Base-by-base conservation (phyloP, 805 yeast species). In the Hanseniaspora valbyensis region DNA sequence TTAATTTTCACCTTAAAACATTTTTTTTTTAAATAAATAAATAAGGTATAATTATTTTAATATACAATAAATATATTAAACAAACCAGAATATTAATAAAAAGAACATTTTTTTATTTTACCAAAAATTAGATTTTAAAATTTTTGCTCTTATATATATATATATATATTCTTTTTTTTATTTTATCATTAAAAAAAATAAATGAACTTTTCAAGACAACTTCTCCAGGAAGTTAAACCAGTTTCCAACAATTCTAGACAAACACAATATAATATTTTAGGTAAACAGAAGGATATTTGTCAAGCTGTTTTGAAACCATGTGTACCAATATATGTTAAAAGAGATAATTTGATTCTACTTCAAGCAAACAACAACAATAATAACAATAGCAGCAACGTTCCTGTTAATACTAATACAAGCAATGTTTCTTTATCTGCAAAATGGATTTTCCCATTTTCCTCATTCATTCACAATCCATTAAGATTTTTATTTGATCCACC, bases 281-380 rank as follows among this genome's bases (percentile, higher is more conserved):
- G 50, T 10, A 45, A 45, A 22, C 50, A 45, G 22, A 45, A 45
- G 10, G 50, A 45, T 25, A 25, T 45, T 13, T 45, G 50, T 18
- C 50, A 45, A 19, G 50, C 39, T 2, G 50, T 45, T 16, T 39
- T 45, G 16, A 45, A 45, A 19, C 45, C 51, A 26, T 40, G 51
- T 41, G 51, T 48, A 12, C 51, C 51, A 24, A 40, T 48, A 13
- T 48, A 48, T 33, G 45, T 48, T 3, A 48, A 48, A 26, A 24
- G 51, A 25, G 45, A 48, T 6, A 40, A 48, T 29, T 24, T 48
- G 25, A 48, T 48, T 40, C 29, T 41, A 9, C 24, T 48, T 6
- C 45, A 40, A 22, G 51, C 44, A 2, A 48, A 48, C 22, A 40
- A 34, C 22, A 40, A 16, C 24, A 4, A n/a, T 16, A 18, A 18